Evolutionary conservation across 2,329 filamentous ascomycete genomes (phyloP), one percentile per base, ranked within the genome.

Genomic region (Trichoderma koningiopsis): DNA sequence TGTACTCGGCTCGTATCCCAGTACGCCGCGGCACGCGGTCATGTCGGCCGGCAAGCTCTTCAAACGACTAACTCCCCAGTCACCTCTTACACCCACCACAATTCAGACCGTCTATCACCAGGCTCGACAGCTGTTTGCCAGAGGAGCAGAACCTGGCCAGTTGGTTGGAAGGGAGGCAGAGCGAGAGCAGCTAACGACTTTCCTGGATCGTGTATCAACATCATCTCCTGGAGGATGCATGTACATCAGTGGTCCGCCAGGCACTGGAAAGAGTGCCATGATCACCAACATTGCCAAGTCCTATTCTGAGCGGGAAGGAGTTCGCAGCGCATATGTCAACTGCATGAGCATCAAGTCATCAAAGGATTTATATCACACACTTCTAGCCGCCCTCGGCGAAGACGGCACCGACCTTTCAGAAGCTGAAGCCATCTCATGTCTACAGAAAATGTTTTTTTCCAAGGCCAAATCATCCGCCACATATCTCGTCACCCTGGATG

Each of bases 301-400:
- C 55, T 81, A 91, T 60, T 81, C 82, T 13, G 77, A 82, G 4
- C 81, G 83, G 40, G 81, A 85, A 19, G 79, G 83, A 4, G 83
- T 96, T 65, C 89, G 88, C 75, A 89, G 90, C 65, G 89, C 90
- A 2, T 95, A 94, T 76, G 87, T 99, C 84, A 99, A 99, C 79
- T 99, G 96, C 81, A 97, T 97, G 90, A 97, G 94, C 80, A 90
- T 97, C 80, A 96, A 96, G 76, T 93, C 89, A 40, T 92, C 94
- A 2, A 90, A 89, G 73, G 94, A 97, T 77, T 85, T 99, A 27
- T 97, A 96, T 79, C 86, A 87, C 71, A 94, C 91, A 24, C 83
- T 99, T 22, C 81, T 95, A 14, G 89, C 92, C 67, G 88, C 95
- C 53, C 83, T 91, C 68, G 86, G 86, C 14, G 84, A 89, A 68